Base-by-base conservation (phyloP, 2,329 filamentous ascomycete species). In the Domatiomyces catenatus region DNA sequence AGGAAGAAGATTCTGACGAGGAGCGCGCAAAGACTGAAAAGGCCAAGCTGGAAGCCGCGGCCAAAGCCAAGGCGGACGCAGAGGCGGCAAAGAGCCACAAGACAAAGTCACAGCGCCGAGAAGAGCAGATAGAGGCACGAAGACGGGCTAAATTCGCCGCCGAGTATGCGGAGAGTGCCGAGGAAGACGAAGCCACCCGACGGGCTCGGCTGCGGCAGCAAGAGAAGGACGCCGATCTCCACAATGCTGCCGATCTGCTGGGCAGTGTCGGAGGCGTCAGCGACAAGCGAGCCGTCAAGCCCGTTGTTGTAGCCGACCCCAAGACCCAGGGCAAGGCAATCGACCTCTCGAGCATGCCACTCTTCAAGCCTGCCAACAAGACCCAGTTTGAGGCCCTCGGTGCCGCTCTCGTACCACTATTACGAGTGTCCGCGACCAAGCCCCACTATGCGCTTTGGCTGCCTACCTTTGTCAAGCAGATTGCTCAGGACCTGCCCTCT, bases 11-110 rank as follows among this genome's bases (percentile, higher is more conserved):
- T 71, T 94, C 88, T 55, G 92, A 98, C 63, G 90, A 82, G 61
- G 92, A 98, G 74, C 85, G 88, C 62, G 89, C 95, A 70, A 98
- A 96, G 75, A 86, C 79, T 24, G 85, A 84, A 69, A 92, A 90
- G 72, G 86, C 79, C 24, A 85, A 84, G 69, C 92, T 90, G 72
- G 87, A 82, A 48, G 83, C 77, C 5, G 89, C 86, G 64, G 84
- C 80, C 49, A 93, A 94, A 69, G 86, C 84, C 52, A 93, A 93
- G 70, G 88, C 86, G 24, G 87, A 89, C 0, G 89, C 85, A 44
- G 86, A 87, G 62, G 87, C 87, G 6, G 86, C 85, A 44, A 87
- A 87, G 49, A 86, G 82, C 63, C 93, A 95, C 75, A 96, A 96
- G 74, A 78, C 80, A 66, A 94, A 90, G 73, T 70, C 81, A 39